A percentile compares a stretch with the other conserved stretches of the same genome.
These are phyloP conservation scores for Neodidymelliopsis sp. DNA, from an alignment of 2,329 filamentous ascomycete species.

Conservation along the genomic window DNA sequence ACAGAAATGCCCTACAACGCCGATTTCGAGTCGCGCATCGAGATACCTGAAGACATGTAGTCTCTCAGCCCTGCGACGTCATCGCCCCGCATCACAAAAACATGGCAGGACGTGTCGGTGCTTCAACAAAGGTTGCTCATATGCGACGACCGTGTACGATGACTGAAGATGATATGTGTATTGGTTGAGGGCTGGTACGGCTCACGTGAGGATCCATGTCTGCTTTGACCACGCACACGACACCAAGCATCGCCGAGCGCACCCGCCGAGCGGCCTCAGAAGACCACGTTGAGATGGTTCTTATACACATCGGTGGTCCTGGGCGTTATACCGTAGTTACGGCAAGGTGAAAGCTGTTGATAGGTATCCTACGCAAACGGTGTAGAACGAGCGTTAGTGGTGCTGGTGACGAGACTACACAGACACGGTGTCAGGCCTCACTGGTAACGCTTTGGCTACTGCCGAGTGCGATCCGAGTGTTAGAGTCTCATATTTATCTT, in stretches of 20 bases:
- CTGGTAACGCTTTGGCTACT: too few relatives aligned
- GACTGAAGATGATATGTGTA: background rate
- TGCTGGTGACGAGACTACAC: too few relatives aligned
- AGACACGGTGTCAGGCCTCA: too few relatives aligned
- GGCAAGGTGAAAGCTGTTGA: too few relatives aligned
- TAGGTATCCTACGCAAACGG: too few relatives aligned
- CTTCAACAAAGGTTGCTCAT: background rate
- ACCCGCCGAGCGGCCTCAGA: too few relatives aligned
- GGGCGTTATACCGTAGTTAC: too few relatives aligned
- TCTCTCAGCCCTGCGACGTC: constrained; percentile 35
- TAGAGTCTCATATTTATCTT: too few relatives aligned
- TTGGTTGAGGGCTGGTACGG: background rate
- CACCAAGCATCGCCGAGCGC: background rate
- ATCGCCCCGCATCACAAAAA: constrained; percentile 25
- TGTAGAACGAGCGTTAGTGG: too few relatives aligned
- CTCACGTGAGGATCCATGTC: constrained; percentile 11
- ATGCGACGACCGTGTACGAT: background rate
- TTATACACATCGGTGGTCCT: too few relatives aligned
- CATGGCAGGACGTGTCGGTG: background rate
- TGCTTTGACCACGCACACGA: constrained; percentile 2
- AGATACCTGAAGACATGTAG: background rate
- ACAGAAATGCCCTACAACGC: background rate
- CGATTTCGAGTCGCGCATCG: constrained; percentile 14
- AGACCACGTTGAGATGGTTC: too few relatives aligned
- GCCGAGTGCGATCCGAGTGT: too few relatives aligned